A percentile compares a stretch with the other conserved stretches of the same genome.
Evolutionary conservation across 1,139 yeast species (phyloP).

Genomic region (Kodamaea suecica): DNA sequence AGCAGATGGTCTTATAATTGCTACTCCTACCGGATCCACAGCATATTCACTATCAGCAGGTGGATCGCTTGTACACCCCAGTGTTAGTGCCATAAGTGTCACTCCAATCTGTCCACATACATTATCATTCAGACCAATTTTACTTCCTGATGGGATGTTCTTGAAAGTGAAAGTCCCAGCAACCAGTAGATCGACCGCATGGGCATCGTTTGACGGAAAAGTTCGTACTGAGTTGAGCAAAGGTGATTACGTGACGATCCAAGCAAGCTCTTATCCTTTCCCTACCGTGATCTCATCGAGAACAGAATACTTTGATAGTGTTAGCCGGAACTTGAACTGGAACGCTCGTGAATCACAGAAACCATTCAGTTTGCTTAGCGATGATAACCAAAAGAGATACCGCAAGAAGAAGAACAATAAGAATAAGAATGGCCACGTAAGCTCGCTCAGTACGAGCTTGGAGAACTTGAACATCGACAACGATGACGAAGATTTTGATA

Average conservation of each 20-base stretch:
- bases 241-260: conserved; percentile 75
- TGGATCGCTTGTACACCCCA: conserved; percentile 86
- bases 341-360: conserved; percentile 79
- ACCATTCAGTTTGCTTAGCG: conserved; percentile 57
- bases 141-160: conserved; percentile 82
- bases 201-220: conserved; percentile 91
- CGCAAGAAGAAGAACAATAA: conserved; percentile 19
- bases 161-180: conserved; percentile 71
- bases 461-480: conserved; percentile 13
- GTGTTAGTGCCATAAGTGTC: conserved; percentile 82
- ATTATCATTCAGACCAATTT: conserved; percentile 79
- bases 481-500: conserved; percentile 27
- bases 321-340: conserved; percentile 82
- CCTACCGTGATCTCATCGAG: conserved; percentile 77
- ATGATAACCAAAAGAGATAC: conserved; percentile 41
- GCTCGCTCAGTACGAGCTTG: conserved; percentile 12
- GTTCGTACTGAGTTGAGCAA: conserved; percentile 64
- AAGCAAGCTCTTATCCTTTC: conserved; percentile 79
- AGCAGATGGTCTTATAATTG: conserved; percentile 84
- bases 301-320: conserved; percentile 80
- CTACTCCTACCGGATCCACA: conserved; percentile 91
- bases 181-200: conserved; percentile 71
- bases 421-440: conserved; percentile 22
- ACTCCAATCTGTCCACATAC: conserved; percentile 95
- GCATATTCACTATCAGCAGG: conserved; percentile 91